Evolutionary conservation across 768 basidiomycete genomes (phyloP).

Genomic region (Termitomyces sp.): DNA sequence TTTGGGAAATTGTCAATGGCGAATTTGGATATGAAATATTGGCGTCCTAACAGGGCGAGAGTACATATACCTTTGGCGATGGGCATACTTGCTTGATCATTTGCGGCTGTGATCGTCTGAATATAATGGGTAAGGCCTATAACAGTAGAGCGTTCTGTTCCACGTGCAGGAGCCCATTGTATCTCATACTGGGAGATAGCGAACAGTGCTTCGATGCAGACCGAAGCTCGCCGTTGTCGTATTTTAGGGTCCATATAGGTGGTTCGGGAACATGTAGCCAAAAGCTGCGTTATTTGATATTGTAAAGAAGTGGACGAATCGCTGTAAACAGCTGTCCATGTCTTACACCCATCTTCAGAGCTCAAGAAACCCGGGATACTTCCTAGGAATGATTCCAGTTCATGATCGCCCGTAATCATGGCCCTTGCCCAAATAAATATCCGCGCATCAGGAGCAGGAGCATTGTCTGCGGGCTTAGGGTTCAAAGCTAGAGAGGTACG

Average conservation of each 20-base stretch:
- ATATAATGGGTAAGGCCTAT: neutral
- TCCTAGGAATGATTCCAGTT: conserved; percentile 1
- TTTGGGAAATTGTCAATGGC: neutral
- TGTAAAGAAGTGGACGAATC: neutral
- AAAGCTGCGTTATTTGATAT: neutral
- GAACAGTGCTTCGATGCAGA: neutral
- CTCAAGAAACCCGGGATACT: conserved; percentile 6
- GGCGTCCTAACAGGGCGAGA: neutral
- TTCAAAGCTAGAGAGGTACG: neutral
- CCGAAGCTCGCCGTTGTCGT: neutral
- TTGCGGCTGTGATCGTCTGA: neutral
- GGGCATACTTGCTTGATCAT: neutral
- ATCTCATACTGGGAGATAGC: conserved; percentile 1
- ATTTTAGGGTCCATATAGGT: neutral
- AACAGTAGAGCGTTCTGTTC: neutral
- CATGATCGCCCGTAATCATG: conserved; percentile 1
- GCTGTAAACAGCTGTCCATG: neutral
- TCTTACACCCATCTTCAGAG: neutral
- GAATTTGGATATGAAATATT: neutral
- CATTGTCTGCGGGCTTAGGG: neutral
- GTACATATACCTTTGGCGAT: neutral
- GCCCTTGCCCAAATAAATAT: neutral
- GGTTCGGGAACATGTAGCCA: neutral
- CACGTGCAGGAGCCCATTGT: neutral
- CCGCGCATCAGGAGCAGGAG: neutral